phyloP scores from a whole-genome alignment of 345 rosid species.

The Arabidopsis thaliana region DNA sequence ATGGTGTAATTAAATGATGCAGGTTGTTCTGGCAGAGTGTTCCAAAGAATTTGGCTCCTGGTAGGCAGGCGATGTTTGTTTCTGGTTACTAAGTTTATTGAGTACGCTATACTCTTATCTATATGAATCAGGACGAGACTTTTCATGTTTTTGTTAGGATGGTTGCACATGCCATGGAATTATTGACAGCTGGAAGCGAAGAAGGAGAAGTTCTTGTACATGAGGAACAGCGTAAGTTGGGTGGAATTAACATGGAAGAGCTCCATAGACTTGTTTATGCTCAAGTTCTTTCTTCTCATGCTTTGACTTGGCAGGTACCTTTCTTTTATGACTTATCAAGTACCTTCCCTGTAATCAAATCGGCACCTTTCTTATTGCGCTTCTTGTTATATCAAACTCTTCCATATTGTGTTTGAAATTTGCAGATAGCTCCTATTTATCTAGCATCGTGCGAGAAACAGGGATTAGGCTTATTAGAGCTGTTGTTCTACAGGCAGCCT shows the following conservation, averaged over 20 bases:
- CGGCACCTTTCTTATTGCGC: not conserved
- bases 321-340: slow-evolving; percentile 23
- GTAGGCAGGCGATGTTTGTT: slow-evolving; percentile 53
- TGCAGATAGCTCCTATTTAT: slow-evolving; percentile 94
- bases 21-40: slow-evolving; percentile 95
- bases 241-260: slow-evolving; percentile 84
- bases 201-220: slow-evolving; percentile 76
- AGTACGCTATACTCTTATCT: slow-evolving; percentile 24
- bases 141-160: slow-evolving; percentile 61
- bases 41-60: slow-evolving; percentile 94
- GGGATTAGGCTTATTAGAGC: slow-evolving; percentile 81
- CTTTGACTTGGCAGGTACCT: slow-evolving; percentile 91
- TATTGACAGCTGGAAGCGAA: slow-evolving; percentile 79
- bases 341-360: slow-evolving; percentile 23
- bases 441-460: slow-evolving; percentile 84
- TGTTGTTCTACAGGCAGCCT: slow-evolving; percentile 77
- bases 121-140: slow-evolving; percentile 10
- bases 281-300: slow-evolving; percentile 91
- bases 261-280: slow-evolving; percentile 93
- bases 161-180: slow-evolving; percentile 89
- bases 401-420: slow-evolving; percentile 8
- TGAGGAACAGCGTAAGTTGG: slow-evolving; percentile 72
- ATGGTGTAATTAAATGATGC: slow-evolving; percentile 42
- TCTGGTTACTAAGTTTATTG: slow-evolving; percentile 9
- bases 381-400: not conserved